These are phyloP conservation scores for Clathrospora elynae DNA, from an alignment of 2,329 filamentous ascomycete genomes.

Conservation along the genomic window DNA sequence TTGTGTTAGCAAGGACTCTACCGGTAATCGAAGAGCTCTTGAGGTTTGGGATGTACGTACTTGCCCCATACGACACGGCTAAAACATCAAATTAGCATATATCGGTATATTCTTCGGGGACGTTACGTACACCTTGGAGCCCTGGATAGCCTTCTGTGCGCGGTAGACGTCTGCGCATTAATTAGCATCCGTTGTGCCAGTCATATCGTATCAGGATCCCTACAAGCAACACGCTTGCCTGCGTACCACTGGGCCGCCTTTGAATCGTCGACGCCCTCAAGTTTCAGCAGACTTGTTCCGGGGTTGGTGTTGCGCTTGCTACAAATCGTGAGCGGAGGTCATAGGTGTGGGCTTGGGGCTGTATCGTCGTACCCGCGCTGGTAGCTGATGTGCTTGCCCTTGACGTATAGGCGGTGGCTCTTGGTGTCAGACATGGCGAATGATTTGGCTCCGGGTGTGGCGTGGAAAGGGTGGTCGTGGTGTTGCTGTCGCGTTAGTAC, in stretches of 20 bases:
- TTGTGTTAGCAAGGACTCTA: no score
- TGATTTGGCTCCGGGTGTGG: conserved; percentile 35
- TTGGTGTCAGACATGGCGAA: conserved; percentile 48
- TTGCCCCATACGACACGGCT: conserved; percentile 91
- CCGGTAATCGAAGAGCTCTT: no score
- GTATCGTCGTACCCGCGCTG: conserved; percentile 66
- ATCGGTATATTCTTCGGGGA: no score
- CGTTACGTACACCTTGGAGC: conserved; percentile 99
- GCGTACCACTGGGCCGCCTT: conserved; percentile 90
- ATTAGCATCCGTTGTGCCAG: conserved; percentile 23
- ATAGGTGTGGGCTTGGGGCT: conserved; percentile 10
- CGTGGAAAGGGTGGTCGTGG: conserved; percentile 34
- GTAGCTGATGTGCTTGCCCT: conserved; percentile 92
- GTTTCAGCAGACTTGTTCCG: conserved; percentile 92
- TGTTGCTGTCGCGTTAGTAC: conserved; percentile 44
- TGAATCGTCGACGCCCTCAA: conserved; percentile 94
- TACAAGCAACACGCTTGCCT: conserved; percentile 93
- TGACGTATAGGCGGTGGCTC: conserved; percentile 50
- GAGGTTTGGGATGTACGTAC: no score
- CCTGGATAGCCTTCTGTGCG: conserved; percentile 89
- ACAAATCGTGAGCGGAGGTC: conserved; percentile 22
- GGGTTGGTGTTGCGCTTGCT: conserved; percentile 88
- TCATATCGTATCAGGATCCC: no score
- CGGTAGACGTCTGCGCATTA: conserved; percentile 75
- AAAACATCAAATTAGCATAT: no score